Evolutionary conservation across 495 filamentous ascomycete species (phyloP).

Genomic region (Penicilliopsis zonata): DNA sequence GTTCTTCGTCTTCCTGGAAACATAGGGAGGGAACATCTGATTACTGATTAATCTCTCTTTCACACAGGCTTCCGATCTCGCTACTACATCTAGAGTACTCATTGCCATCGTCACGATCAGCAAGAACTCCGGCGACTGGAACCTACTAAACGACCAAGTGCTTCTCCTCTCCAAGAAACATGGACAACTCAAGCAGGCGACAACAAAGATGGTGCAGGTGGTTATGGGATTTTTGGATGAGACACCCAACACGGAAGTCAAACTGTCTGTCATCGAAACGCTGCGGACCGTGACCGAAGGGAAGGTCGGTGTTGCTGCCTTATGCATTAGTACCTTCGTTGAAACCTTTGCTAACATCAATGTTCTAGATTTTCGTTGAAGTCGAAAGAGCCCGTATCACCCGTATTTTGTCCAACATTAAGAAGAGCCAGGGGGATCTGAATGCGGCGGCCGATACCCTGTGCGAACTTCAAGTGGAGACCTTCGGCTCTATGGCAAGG

Average conservation of each 20-base stretch:
- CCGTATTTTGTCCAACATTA: conserved; percentile 89
- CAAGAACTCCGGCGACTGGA: conserved; percentile 87
- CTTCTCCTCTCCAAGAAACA: conserved; percentile 96
- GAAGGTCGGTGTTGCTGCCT: conserved; percentile 46
- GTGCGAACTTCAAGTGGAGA: conserved; percentile 97
- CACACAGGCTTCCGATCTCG: conserved; percentile 79
- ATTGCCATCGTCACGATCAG: conserved; percentile 84
- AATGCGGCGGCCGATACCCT: conserved; percentile 83
- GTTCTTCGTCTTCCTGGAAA: conserved; percentile 2
- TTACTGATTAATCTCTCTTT: conserved; percentile 1
- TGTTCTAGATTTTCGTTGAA: conserved; percentile 81
- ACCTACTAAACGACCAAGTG: conserved; percentile 88
- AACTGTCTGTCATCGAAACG: conserved; percentile 87
- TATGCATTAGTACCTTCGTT: background rate
- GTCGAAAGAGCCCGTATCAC: conserved; percentile 94
- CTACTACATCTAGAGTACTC: conserved; percentile 82
- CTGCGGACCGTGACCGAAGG: conserved; percentile 94
- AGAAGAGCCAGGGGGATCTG: conserved; percentile 85
- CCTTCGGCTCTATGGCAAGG: conserved; percentile 93
- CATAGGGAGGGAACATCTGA: background rate
- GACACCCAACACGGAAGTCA: conserved; percentile 66
- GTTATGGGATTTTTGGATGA: conserved; percentile 87
- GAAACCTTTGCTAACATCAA: conserved; percentile 2
- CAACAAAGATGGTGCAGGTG: conserved; percentile 96
- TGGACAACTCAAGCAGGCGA: conserved; percentile 97